Conservation (phyloP, 495 filamentous ascomycete genomes). For the Penicillium egyptiacum region DNA sequence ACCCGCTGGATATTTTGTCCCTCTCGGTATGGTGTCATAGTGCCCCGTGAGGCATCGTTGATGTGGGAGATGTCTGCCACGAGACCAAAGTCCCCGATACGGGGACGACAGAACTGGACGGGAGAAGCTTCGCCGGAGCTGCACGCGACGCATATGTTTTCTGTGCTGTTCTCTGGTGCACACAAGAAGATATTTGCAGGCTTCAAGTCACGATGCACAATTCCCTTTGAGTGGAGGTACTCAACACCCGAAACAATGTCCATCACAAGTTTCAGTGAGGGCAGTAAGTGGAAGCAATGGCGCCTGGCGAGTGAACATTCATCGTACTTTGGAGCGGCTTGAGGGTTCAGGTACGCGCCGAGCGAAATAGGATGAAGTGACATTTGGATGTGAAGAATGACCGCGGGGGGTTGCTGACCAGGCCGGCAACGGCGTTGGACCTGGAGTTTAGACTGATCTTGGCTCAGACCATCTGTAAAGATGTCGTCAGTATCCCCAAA, state of each 20-base stretch:
- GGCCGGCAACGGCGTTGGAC: constrained; percentile 30
- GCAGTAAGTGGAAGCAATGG: constrained; percentile 52
- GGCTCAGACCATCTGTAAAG: constrained; percentile 52
- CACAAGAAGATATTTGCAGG: constrained; percentile 69
- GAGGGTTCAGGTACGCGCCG: constrained; percentile 44
- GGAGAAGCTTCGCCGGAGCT: constrained; percentile 18
- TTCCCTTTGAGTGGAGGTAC: constrained; percentile 59
- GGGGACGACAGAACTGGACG: constrained; percentile 46
- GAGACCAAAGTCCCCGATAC: constrained; percentile 56
- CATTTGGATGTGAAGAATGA: constrained; percentile 57
- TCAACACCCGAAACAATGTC: constrained; percentile 52
- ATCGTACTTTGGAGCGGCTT: constrained; percentile 14
- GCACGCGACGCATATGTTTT: constrained; percentile 37
- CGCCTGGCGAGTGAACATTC: constrained; percentile 24
- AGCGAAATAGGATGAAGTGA: constrained; percentile 54
- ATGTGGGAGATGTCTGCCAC: constrained; percentile 53
- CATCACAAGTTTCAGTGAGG: constrained; percentile 45
- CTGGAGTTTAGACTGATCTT: constrained; percentile 40
- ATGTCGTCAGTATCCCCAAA: constrained; percentile 46
- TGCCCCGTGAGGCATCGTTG: constrained; percentile 24
- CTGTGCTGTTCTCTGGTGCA: constrained; percentile 26
- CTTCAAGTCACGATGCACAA: constrained; percentile 71
- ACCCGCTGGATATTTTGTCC: constrained; percentile 33
- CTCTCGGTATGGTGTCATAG: constrained; percentile 18
- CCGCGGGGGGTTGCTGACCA: constrained; percentile 34